Base-by-base conservation (phyloP, 148 eudicot genomes). In the Silene conica region DNA sequence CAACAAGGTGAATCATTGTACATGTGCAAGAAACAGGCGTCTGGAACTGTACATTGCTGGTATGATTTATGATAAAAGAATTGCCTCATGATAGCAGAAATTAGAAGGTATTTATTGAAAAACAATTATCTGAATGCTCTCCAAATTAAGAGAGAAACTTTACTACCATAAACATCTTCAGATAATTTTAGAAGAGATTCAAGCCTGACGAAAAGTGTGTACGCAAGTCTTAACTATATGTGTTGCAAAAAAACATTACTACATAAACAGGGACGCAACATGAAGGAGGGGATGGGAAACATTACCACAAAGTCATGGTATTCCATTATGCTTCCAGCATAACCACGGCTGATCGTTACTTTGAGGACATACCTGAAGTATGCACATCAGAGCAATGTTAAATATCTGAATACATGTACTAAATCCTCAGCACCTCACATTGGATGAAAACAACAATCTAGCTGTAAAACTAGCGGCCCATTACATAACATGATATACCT, bases 301-400 rank as follows among this genome's bases (percentile, higher is more conserved):
- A 4, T 75, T 81, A 92, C 97, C 91, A 92, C 87, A 78, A 92
- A 88, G 77, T 90, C 97, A 66, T 90, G 91, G 82, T 90, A 88
- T 70, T 95, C 89, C 70, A 86, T 74, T 34, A 95, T 89, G 85
- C 95, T 95, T 72, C 97, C 97, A 79, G 88, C 96, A 84, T 95
- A 95, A 59, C 97, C 95, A 50, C 97, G 97, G 77, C 82, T 88
- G 77, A 95, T 87, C 21, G 98, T 92, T 76, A 95, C 96, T 82
- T 92, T 95, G 52, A 95, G 88, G 70, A 95, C 90, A 84, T 95
- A 95, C 88, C 98, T 95, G 87, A 52, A 81, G 63, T 74, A 60
- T 66, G 61, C 74, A 76, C 64, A 61, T 72, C 76, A 76, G 43
- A 79, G 15, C 20, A 69, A 21, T 38, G 61, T 54, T 55, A 20